Conservation (phyloP, 345 rosid species). For the Theobroma cacao region DNA sequence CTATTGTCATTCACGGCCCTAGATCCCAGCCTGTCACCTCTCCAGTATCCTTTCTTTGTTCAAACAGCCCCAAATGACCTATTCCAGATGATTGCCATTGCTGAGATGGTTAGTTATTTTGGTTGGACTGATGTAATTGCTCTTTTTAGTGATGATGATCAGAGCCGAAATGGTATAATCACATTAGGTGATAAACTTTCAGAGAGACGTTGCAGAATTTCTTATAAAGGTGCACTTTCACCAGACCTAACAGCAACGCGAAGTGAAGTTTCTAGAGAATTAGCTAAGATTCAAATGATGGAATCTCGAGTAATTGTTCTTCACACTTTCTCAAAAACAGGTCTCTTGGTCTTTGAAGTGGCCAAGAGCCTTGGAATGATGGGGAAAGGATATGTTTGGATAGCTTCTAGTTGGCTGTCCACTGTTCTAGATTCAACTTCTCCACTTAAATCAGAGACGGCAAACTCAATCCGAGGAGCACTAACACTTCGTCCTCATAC, state of each 20-base stretch:
- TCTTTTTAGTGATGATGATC: constrained; percentile 74
- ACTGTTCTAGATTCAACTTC: constrained; percentile 64
- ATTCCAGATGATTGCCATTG: constrained; percentile 79
- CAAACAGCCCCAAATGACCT: constrained; percentile 90
- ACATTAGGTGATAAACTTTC: constrained; percentile 65
- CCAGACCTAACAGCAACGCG: constrained; percentile 49
- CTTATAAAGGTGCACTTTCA: constrained; percentile 72
- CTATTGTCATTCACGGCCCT: constrained; percentile 79
- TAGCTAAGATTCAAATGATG: constrained; percentile 58
- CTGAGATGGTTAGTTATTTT: constrained; percentile 64
- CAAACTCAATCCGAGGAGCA: constrained; percentile 51
- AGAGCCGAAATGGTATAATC: constrained; percentile 66
- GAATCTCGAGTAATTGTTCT: constrained; percentile 78
- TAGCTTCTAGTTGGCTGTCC: constrained; percentile 78
- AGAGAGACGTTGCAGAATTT: constrained; percentile 62
- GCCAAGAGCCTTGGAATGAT: constrained; percentile 82
- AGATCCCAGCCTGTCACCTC: constrained; percentile 74
- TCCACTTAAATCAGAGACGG: constrained; percentile 26
- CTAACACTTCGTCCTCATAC: constrained; percentile 73
- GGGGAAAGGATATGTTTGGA: constrained; percentile 82
- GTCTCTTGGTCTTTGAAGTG: constrained; percentile 60
- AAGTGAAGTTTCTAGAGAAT: constrained; percentile 38
- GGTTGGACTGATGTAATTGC: constrained; percentile 74
- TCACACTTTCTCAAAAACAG: constrained; percentile 49
- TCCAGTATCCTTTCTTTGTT: constrained; percentile 87